Conservation (phyloP, 2,329 filamentous ascomycete genomes). For the Ascochyta clinopodiicola region DNA sequence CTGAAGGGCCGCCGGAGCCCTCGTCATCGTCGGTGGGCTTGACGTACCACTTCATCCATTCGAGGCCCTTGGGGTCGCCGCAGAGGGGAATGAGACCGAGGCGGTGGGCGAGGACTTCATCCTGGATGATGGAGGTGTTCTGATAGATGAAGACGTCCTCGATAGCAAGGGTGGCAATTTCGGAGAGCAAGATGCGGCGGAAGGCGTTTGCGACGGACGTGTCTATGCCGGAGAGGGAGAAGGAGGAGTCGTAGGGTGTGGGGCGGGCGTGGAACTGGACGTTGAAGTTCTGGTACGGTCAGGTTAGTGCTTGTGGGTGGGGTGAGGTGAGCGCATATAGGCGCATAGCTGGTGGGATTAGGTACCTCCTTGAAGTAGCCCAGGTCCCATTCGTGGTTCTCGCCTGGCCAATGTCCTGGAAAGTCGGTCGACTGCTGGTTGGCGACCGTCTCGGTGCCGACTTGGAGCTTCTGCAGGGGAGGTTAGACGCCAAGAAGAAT, state of each 20-base stretch:
- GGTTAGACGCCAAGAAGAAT: conserved; percentile 8
- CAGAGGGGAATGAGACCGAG: conserved; percentile 90
- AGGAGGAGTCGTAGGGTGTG: conserved; percentile 72
- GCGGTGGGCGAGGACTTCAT: conserved; percentile 91
- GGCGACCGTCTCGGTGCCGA: conserved; percentile 89
- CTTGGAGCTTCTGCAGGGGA: conserved; percentile 72
- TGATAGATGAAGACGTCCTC: conserved; percentile 93
- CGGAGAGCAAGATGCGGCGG: conserved; percentile 91
- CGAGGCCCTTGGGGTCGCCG: conserved; percentile 77
- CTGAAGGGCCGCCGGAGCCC: conserved; percentile 58
- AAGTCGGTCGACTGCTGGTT: conserved; percentile 91
- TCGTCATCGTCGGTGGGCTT: conserved; percentile 65
- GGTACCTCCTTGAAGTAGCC: conserved; percentile 70
- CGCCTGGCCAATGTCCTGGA: conserved; percentile 87
- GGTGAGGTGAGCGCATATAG: background rate
- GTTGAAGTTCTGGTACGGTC: conserved; percentile 62
- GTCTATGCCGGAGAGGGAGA: conserved; percentile 91
- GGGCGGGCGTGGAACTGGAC: conserved; percentile 87
- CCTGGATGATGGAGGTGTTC: conserved; percentile 97
- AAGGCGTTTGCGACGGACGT: conserved; percentile 96
- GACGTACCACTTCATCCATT: conserved; percentile 82
- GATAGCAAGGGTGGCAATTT: conserved; percentile 92
- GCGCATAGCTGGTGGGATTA: background rate
- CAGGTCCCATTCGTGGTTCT: conserved; percentile 82
- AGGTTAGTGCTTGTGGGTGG: background rate